Evolutionary conservation across 371 early-diverging fungal genomes (phyloP).

Genomic region (Mucor velutinosus): DNA sequence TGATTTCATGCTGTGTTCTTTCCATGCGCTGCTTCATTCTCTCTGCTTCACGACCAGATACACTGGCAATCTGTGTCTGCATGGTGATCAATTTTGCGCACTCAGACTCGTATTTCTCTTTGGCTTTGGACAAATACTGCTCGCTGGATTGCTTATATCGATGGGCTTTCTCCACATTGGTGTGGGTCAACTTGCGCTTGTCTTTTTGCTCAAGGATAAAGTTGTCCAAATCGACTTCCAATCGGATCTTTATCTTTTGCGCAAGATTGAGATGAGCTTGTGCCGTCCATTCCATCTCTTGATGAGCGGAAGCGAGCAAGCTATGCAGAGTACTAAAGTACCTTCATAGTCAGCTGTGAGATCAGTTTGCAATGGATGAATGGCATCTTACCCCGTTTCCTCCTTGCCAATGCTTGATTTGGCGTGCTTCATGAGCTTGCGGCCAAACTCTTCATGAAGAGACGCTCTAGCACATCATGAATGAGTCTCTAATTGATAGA

Average conservation of each 20-base stretch:
- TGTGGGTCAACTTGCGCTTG: slow-evolving; percentile 56
- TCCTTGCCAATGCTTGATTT: slow-evolving; percentile 80
- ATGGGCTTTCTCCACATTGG: slow-evolving; percentile 57
- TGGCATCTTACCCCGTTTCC: slow-evolving; percentile 75
- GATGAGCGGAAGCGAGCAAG: slow-evolving; percentile 70
- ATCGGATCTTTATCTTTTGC: slow-evolving; percentile 72
- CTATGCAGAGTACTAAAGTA: slow-evolving; percentile 61
- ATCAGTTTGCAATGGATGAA: neutral
- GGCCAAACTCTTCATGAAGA: slow-evolving; percentile 89
- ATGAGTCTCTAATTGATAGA: neutral
- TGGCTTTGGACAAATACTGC: slow-evolving; percentile 45
- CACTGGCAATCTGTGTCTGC: slow-evolving; percentile 39
- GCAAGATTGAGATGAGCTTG: slow-evolving; percentile 79
- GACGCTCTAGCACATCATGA: slow-evolving; percentile 58
- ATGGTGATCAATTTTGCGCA: slow-evolving; percentile 48
- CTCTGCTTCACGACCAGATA: slow-evolving; percentile 35
- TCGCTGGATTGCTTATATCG: slow-evolving; percentile 54
- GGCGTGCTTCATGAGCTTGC: slow-evolving; percentile 76
- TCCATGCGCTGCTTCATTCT: slow-evolving; percentile 38
- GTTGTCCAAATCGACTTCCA: slow-evolving; percentile 75
- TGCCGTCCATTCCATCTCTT: slow-evolving; percentile 79
- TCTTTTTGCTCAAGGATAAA: slow-evolving; percentile 82
- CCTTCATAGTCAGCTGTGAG: neutral
- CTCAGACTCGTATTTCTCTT: slow-evolving; percentile 74
- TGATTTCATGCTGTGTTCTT: slow-evolving; percentile 37